Base-by-base conservation (phyloP, 2,329 filamentous ascomycete genomes). In the Epichloe baconii region DNA sequence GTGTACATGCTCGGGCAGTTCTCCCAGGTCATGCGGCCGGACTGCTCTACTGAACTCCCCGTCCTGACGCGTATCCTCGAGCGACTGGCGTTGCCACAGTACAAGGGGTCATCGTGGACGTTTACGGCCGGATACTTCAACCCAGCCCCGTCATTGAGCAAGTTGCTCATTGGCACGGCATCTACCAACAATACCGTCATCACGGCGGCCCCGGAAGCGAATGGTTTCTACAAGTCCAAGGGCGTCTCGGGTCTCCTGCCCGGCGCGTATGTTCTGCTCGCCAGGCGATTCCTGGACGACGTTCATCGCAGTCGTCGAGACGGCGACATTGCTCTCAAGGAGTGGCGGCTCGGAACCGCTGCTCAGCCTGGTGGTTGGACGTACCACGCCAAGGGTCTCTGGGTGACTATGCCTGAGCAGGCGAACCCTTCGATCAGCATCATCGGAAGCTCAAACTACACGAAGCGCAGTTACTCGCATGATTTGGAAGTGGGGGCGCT, bases 91-190 rank as follows among this genome's bases (percentile, higher is more conserved):
- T 69, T 67, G 0, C 77, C 85, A 0, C 70, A 75, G 5, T 86
- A 88, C 59, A 71, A 74, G 10, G 76, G 79, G 36, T 86, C 86
- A 0, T 84, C 81, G 14, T 98, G 93, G 93, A 93, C 88, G 0
- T 97, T 98, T 66, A 97, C 93, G 1, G 93, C 93, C 0, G 93
- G 93, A 49, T 98, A 98, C 71, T 98, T 98, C 72, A 98, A 98
- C 71, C 95, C 95, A 51, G 89, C 89, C 6, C 85, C 89, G 0
- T 82, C 83, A 4, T 79, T 97, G 19, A 90, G 87, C 2, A 79
- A 83, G 40, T 78, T 95, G 0, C 75, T 98, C 0, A 80, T 98
- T 35, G 74, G 77, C 6, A 89, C 88, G 0, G 78, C 82, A 1
- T 85, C 83, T 0, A 68, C 70, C 1, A 75, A 74, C 42, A 93